Base-by-base conservation (phyloP, 140 eudicot genomes). In the Erigeron philadelphicus region DNA sequence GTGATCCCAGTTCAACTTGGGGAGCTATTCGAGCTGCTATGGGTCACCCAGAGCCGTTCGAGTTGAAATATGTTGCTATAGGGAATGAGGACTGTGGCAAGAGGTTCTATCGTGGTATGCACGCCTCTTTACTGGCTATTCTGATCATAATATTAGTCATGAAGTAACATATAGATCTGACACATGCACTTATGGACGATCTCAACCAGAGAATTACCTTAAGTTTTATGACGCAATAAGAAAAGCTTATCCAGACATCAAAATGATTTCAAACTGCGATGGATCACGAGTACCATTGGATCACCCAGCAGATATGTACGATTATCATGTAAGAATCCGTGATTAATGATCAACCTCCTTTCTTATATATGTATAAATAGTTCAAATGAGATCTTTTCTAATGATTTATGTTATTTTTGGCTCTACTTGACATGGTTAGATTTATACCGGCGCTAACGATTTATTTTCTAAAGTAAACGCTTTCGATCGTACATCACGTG, bases 11-110 rank as follows among this genome's bases (percentile, higher is more conserved):
- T 62, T 84, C 98, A 11, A 84, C 80, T 75, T 92, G 97, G 97
- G 99, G 97, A 72, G 87, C 95, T 52, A 61, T 94, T 44, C 81
- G 99, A 78, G 99, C 95, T 61, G 81, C 86, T 67, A 87, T 94
- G 99, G 97, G 99, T 13, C 99, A 89, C 72, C 96, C 95, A 19
- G 90, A 84, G 70, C 98, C 98, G 12, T 92, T 92, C 59, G 83
- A 86, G 56, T 81, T 92, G 75, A 88, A 70, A 84, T 86, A 92
- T 58, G 91, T 92, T 83, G 96, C 96, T 41, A 72, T 92, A 25
- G 98, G 98, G 8, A 92, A 92, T 61, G 96, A 92, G 68, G 98
- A 92, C 49, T 92, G 98, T 70, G 78, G 85, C 71, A 86, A 88
- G 77, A 79, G 59, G 73, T 72, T 86, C 62, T 92, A 92, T 65